Evolutionary conservation across 345 rosid species (phyloP), one percentile per base, ranked within the genome.

Genomic region (Bruguiera sexangula): DNA sequence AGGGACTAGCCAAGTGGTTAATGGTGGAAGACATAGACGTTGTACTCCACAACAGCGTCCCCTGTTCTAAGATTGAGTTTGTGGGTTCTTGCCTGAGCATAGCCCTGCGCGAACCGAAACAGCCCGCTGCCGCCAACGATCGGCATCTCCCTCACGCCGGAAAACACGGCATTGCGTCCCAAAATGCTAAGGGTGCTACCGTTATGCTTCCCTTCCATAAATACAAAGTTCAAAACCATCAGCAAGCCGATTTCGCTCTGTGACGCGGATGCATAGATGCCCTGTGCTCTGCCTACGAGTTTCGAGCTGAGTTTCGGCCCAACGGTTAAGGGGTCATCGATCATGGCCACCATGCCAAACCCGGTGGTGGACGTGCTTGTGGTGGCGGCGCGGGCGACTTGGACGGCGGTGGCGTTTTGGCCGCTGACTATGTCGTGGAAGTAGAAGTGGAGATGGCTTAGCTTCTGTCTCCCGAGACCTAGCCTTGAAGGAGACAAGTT

Each of bases 11-110:
- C 50, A 43, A 43, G 3, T 13, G 18, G 3, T 77, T 67, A 78
- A 32, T 75, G 75, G 73, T 81, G 85, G 61, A 78, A 58, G 8
- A 78, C 85, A 55, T 43, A 78, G 19, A 75, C 78, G 26, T 81
- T 70, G 53, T 78, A 81, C 58, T 78, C 80, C 56, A 75, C 82
- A 21, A 73, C 30, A 8, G 78, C 80, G 59, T 69, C 68, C 4
- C 67, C 70, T 1, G 75, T 63, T 24, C 34, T 66, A 2, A 59
- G 0, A 31, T 75, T 43, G 4, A 54, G 0, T 2, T 1, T 5
- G 43, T 24, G 58, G 21, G 85, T 78, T 66, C 50, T 72, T 21
- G 76, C 78, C 78, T 62, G 69, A 48, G 78, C 80, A 29, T 80
- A 77, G 8, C 83, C 81, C 0, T 70, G 51, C 2, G 78, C 72